Evolutionary conservation across 148 eudicot species (phyloP).

Genomic region (Persicaria maculosa): DNA sequence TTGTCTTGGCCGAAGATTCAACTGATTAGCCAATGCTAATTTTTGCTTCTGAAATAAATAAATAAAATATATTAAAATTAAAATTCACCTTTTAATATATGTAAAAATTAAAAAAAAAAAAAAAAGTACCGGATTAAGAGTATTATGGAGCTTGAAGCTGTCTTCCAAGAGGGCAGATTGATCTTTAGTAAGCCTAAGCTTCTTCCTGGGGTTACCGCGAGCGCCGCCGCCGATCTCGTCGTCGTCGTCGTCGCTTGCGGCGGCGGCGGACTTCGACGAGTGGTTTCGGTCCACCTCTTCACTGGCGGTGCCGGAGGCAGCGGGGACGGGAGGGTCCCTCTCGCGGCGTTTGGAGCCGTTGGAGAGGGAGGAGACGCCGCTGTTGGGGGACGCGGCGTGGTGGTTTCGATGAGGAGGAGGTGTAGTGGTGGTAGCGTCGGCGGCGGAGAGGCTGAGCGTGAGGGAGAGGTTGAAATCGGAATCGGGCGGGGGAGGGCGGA

Average conservation of each 20-base stretch:
- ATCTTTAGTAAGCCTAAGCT: slow-evolving; percentile 10
- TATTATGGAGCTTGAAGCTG: slow-evolving; percentile 7
- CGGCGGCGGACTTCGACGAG: neutral
- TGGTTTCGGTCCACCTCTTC: neutral
- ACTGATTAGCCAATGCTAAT: slow-evolving; percentile 7
- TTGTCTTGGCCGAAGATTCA: slow-evolving; percentile 13
- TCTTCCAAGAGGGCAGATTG: slow-evolving; percentile 8
- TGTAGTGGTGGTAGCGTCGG: neutral
- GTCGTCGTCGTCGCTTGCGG: neutral
- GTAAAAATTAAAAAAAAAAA: neutral
- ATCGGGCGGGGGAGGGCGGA: neutral
- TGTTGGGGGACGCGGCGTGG: neutral
- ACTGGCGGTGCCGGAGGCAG: slow-evolving; percentile 9
- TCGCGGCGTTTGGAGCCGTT: neutral
- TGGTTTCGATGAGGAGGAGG: neutral
- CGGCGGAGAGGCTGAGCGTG: slow-evolving; percentile 10
- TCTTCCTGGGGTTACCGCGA: slow-evolving; percentile 5
- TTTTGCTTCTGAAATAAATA: slow-evolving; percentile 10
- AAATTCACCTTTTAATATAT: neutral
- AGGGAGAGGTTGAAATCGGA: slow-evolving; percentile 9
- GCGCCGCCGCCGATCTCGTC: neutral
- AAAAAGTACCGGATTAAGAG: slow-evolving; percentile 12
- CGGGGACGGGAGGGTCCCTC: slow-evolving; percentile 7
- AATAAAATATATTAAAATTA: neutral
- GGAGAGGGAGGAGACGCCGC: slow-evolving; percentile 4